phyloP scores from a whole-genome alignment of 2,329 filamentous ascomycete species.

The Zarea fungicola region DNA sequence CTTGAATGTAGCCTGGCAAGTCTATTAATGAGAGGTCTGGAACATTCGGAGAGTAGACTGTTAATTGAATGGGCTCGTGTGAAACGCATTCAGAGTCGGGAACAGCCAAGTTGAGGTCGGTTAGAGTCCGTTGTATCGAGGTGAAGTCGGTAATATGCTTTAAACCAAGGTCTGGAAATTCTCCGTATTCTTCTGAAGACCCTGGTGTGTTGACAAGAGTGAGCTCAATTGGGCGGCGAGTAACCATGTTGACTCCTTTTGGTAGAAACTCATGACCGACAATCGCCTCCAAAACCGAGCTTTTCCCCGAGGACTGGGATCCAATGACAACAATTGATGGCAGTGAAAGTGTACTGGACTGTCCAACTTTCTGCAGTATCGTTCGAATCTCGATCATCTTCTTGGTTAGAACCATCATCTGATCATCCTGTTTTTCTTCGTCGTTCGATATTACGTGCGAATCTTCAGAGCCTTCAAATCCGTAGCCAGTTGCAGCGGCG shows the following conservation, averaged over 20 bases:
- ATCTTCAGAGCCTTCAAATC: conserved; percentile 63
- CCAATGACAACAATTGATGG: conserved; percentile 99
- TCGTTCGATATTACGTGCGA: conserved; percentile 58
- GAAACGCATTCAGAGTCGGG: conserved; percentile 88
- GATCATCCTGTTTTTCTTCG: conserved; percentile 77
- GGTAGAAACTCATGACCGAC: conserved; percentile 97
- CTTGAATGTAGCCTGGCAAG: conserved; percentile 94
- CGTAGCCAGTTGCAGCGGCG: conserved; percentile 72
- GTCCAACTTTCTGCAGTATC: conserved; percentile 84
- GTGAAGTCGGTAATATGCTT: conserved; percentile 88
- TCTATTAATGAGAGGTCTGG: conserved; percentile 95
- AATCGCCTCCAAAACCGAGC: conserved; percentile 92
- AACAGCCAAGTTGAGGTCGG: conserved; percentile 90
- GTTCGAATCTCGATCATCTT: conserved; percentile 99
- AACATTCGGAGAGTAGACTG: conserved; percentile 91
- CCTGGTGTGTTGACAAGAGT: conserved; percentile 94
- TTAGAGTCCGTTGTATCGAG: conserved; percentile 87
- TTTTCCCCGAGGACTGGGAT: conserved; percentile 97
- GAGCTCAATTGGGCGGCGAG: conserved; percentile 87
- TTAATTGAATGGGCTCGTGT: conserved; percentile 92
- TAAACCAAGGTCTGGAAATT: conserved; percentile 88
- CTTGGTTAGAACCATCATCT: conserved; percentile 98
- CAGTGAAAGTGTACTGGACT: conserved; percentile 80
- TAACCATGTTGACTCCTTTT: conserved; percentile 99
- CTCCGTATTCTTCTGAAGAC: conserved; percentile 82